These are phyloP conservation scores for Orbilia javanica DNA, from an alignment of 2,329 filamentous ascomycete genomes.

Conservation along the genomic window DNA sequence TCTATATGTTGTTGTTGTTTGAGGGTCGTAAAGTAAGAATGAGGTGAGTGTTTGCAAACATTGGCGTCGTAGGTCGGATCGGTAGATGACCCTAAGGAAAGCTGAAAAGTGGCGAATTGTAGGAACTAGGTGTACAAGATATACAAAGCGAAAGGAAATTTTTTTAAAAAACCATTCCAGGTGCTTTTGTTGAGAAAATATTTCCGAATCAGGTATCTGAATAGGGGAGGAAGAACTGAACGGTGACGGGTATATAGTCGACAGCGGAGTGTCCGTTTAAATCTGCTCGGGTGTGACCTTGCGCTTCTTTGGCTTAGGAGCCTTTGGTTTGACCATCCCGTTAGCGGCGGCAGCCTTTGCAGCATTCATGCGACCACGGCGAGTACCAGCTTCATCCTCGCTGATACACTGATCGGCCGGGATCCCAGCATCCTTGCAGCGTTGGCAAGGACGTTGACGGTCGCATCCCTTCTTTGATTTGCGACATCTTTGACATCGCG, in stretches of 20 bases:
- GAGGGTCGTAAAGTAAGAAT: conserved; percentile 17
- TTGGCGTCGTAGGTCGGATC: conserved; percentile 41
- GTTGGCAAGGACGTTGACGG: conserved; percentile 91
- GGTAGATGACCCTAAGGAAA: conserved; percentile 1
- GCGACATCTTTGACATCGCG: conserved; percentile 95
- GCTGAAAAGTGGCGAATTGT: conserved; percentile 14
- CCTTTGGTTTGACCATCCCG: conserved; percentile 60
- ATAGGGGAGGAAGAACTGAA: conserved; percentile 15
- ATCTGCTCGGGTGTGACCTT: conserved; percentile 45
- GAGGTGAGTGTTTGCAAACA: conserved; percentile 25
- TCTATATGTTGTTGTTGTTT: conserved; percentile 31
- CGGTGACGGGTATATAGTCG: neutral
- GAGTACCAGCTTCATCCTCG: conserved; percentile 96
- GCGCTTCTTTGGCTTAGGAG: conserved; percentile 61
- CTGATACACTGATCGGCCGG: conserved; percentile 93
- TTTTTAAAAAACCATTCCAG: conserved; percentile 21
- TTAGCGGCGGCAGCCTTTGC: conserved; percentile 74
- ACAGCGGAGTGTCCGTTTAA: conserved; percentile 46
- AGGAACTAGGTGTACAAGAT: conserved; percentile 47
- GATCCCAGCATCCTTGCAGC: conserved; percentile 96
- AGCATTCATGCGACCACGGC: conserved; percentile 89
- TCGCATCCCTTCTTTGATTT: conserved; percentile 99
- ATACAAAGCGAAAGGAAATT: conserved; percentile 37
- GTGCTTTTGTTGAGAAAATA: conserved; percentile 40
- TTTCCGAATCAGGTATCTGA: neutral